A percentile compares a stretch with the other conserved stretches of the same genome.
These are phyloP conservation scores for Plasmodium vinckei DNA, from an alignment of 169 alveolate genomes.

Conservation along the genomic window DNA sequence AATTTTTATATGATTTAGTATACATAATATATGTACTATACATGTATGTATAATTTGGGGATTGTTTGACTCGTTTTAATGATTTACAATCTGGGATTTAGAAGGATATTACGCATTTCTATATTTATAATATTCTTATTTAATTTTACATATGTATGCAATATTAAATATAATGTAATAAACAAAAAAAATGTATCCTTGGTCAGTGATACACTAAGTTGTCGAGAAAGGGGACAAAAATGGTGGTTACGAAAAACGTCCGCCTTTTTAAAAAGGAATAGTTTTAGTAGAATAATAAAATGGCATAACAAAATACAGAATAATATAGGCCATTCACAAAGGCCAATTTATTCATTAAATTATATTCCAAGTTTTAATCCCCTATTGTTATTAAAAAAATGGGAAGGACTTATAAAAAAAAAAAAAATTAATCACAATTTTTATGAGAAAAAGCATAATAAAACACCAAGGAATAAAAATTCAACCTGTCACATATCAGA, in stretches of 20 bases:
- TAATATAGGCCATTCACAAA: too few relatives aligned
- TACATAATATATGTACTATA: background rate
- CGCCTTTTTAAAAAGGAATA: too few relatives aligned
- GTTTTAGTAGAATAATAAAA: too few relatives aligned
- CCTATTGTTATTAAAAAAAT: too few relatives aligned
- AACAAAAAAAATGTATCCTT: slow-evolving; percentile 22
- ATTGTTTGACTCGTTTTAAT: slow-evolving; percentile 11
- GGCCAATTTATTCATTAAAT: too few relatives aligned
- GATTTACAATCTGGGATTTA: slow-evolving; percentile 7
- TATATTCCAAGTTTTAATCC: too few relatives aligned
- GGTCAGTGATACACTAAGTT: background rate
- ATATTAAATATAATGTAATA: slow-evolving; percentile 1
- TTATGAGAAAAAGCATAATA: too few relatives aligned
- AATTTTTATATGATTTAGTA: background rate
- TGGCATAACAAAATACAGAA: too few relatives aligned
- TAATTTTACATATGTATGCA: slow-evolving; percentile 18
- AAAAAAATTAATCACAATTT: too few relatives aligned
- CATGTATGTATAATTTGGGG: background rate
- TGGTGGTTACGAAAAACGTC: background rate
- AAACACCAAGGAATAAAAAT: too few relatives aligned
- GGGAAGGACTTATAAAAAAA: too few relatives aligned
- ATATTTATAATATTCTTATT: slow-evolving; percentile 11
- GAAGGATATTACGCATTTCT: slow-evolving; percentile 14
- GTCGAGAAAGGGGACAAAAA: slow-evolving; percentile 3
- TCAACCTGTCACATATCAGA: too few relatives aligned